A percentile compares a stretch with the other conserved stretches of the same genome.
Evolutionary conservation across 768 basidiomycete species (phyloP).

Genomic region (Hericium alpestre): DNA sequence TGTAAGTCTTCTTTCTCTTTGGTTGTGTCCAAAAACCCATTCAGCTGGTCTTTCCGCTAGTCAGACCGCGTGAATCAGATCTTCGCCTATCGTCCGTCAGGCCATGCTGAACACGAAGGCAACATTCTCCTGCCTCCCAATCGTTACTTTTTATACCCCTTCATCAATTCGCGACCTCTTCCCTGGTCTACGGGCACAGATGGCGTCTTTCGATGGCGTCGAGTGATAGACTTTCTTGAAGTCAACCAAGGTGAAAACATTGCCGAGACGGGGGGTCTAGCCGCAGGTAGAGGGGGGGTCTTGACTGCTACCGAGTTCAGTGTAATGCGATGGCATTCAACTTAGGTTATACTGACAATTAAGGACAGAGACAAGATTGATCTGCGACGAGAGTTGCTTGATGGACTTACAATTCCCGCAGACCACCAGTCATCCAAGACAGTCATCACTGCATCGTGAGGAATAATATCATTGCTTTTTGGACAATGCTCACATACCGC

Average conservation of each 20-base stretch:
- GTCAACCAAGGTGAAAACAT: slow-evolving; percentile 27
- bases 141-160: slow-evolving; percentile 60
- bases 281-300: too few species aligned
- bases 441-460: slow-evolving; percentile 13
- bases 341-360: too few species aligned
- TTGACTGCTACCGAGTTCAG: too few species aligned
- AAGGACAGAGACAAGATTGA: slow-evolving; percentile 19
- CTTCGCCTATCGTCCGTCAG: slow-evolving; percentile 1
- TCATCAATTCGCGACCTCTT: slow-evolving; percentile 37
- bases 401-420: slow-evolving; percentile 3
- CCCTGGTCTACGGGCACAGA: slow-evolving; percentile 36
- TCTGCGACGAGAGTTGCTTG: slow-evolving; percentile 23
- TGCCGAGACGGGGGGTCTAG: too few species aligned
- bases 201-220: slow-evolving; percentile 47
- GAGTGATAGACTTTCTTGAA: slow-evolving; percentile 51
- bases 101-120: not conserved
- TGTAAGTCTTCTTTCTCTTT: slow-evolving; percentile 25
- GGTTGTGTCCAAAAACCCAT: not conserved
- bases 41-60: not conserved
- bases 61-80: not conserved
- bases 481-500: not conserved
- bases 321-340: too few species aligned
- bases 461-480: not conserved
- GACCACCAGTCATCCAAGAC: not conserved
- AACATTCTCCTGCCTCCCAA: slow-evolving; percentile 1